phyloP scores from a whole-genome alignment of 1,284 basidiomycete species.

The Flammula alnicola region DNA sequence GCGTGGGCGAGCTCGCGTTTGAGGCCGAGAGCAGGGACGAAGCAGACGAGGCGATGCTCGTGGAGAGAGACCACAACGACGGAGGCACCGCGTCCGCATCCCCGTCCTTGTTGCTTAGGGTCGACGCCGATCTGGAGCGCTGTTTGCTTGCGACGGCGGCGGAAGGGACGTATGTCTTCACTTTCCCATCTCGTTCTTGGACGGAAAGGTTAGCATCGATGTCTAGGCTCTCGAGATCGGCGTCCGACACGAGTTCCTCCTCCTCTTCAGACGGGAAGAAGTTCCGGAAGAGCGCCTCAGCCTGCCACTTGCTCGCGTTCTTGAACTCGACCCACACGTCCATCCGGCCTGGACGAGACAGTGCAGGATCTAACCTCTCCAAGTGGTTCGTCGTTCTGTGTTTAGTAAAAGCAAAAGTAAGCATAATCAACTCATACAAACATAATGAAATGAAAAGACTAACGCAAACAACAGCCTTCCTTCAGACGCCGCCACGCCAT shows the following conservation, averaged over 20 bases:
- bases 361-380: conserved; percentile 81
- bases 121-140: conserved; percentile 1
- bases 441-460: conserved; percentile 34
- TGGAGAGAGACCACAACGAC: conserved; percentile 38
- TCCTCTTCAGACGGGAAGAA: conserved; percentile 81
- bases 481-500: conserved; percentile 86
- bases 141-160: background rate
- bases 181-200: conserved; percentile 10
- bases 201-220: conserved; percentile 21
- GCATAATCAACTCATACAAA: background rate
- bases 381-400: conserved; percentile 80
- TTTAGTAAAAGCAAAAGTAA: conserved; percentile 3
- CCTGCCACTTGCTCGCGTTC: conserved; percentile 82
- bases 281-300: conserved; percentile 81
- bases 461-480: conserved; percentile 84
- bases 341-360: conserved; percentile 88
- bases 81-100: conserved; percentile 10
- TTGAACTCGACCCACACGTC: conserved; percentile 90
- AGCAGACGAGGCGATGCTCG: conserved; percentile 34
- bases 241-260: conserved; percentile 31
- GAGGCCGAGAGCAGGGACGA: conserved; percentile 34
- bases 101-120: background rate
- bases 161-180: conserved; percentile 7
- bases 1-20: conserved; percentile 16
- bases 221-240: conserved; percentile 44